phyloP scores from a whole-genome alignment of 352 stramenopile genomes.

The Phytopythium chamaehyphon region DNA sequence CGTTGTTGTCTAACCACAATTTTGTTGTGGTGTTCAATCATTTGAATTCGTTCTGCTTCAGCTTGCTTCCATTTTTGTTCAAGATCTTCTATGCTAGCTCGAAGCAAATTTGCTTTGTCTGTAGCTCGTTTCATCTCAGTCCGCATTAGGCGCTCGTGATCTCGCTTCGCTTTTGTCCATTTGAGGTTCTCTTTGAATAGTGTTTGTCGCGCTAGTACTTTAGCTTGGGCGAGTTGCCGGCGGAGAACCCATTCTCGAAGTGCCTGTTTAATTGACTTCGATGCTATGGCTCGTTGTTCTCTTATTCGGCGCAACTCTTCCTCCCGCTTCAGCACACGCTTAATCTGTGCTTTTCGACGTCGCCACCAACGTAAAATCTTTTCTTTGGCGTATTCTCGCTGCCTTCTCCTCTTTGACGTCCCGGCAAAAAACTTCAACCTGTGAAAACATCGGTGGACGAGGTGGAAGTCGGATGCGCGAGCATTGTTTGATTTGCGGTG shows the following conservation, averaged over 20 bases:
- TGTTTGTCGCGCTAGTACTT: conserved; percentile 27
- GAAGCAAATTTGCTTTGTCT: conserved; percentile 28
- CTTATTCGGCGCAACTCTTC: conserved; percentile 12
- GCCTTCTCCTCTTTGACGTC: conserved; percentile 14
- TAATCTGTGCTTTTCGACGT: conserved; percentile 8
- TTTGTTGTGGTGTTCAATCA: conserved; percentile 25
- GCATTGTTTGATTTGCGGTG: not conserved
- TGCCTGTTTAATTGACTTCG: conserved; percentile 35
- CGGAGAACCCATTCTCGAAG: conserved; percentile 41
- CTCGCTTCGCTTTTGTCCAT: conserved; percentile 39
- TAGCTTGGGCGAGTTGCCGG: conserved; percentile 22
- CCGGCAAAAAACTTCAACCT: conserved; percentile 36
- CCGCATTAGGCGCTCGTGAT: conserved; percentile 34
- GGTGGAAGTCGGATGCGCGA: conserved; percentile 20
- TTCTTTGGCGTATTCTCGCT: conserved; percentile 24
- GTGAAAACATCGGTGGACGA: conserved; percentile 37
- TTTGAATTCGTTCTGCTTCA: conserved; percentile 18
- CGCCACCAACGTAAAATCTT: conserved; percentile 46
- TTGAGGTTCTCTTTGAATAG: conserved; percentile 40
- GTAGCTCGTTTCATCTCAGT: conserved; percentile 29
- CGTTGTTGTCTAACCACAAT: conserved; percentile 26
- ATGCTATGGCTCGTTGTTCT: conserved; percentile 18
- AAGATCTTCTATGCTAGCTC: conserved; percentile 28
- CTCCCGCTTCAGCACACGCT: conserved; percentile 8
- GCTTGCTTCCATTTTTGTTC: conserved; percentile 34